Evolutionary conservation across 495 filamentous ascomycete genomes (phyloP).

Genomic region (Daldinia childiae): DNA sequence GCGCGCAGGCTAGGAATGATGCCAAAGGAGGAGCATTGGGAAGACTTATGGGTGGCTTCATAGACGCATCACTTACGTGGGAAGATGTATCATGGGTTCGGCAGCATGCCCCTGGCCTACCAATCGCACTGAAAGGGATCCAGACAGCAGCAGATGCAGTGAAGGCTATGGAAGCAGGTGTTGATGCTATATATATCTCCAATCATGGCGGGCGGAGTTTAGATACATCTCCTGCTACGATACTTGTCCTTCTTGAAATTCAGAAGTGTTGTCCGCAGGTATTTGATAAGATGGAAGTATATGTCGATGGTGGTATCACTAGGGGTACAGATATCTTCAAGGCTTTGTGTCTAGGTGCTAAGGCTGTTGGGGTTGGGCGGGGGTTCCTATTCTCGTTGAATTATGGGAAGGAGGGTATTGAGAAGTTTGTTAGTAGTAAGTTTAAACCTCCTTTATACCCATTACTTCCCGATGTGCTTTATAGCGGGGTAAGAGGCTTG

Average conservation of each 20-base stretch:
- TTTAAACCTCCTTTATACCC: conserved; percentile 9
- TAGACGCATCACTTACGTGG: conserved; percentile 82
- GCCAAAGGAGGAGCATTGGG: conserved; percentile 75
- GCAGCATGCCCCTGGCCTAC: conserved; percentile 51
- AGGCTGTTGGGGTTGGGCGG: conserved; percentile 71
- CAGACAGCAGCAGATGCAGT: conserved; percentile 69
- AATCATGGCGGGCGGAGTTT: conserved; percentile 78
- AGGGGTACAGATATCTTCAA: conserved; percentile 76
- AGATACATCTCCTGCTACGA: conserved; percentile 69
- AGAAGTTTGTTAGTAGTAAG: conserved; percentile 67
- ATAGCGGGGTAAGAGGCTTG: not conserved
- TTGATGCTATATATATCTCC: conserved; percentile 68
- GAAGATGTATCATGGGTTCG: conserved; percentile 68
- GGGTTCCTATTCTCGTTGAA: conserved; percentile 69
- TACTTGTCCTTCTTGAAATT: conserved; percentile 72
- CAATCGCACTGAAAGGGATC: conserved; percentile 72
- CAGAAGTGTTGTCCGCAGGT: conserved; percentile 67
- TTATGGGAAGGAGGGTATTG: conserved; percentile 80
- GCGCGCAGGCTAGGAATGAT: conserved; percentile 68
- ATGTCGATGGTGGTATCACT: conserved; percentile 72
- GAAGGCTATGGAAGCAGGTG: conserved; percentile 62
- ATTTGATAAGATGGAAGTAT: conserved; percentile 70
- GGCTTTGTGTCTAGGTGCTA: conserved; percentile 71
- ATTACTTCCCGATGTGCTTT: not conserved
- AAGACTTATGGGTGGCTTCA: conserved; percentile 74